A percentile compares a stretch with the other conserved stretches of the same genome.
phyloP scores from a whole-genome alignment of 345 rosid genomes.

The Populus pruinosa region DNA sequence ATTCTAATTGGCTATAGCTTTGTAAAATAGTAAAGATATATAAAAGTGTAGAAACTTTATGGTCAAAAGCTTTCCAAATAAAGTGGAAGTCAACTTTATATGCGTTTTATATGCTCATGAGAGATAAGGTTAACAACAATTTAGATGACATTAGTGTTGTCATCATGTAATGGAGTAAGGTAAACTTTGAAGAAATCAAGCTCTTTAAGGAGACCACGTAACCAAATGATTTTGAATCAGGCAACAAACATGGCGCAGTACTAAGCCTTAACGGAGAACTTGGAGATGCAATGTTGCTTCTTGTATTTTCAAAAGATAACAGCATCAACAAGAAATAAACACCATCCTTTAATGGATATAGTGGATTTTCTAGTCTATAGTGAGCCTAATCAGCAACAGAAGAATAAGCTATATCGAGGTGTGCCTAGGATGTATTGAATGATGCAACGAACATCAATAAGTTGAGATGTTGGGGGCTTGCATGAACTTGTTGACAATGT shows the following conservation, averaged over 20 bases:
- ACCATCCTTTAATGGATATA: background rate
- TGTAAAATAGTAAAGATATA: background rate
- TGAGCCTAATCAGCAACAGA: background rate
- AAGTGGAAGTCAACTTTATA: background rate
- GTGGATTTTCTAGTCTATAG: background rate
- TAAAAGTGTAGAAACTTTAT: background rate
- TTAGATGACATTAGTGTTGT: too few species aligned
- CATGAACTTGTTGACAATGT: background rate
- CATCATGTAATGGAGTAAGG: too few species aligned
- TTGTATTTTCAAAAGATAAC: background rate
- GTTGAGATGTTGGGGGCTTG: background rate
- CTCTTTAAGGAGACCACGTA: background rate
- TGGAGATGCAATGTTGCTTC: background rate
- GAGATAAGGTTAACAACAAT: background rate
- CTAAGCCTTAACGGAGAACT: background rate
- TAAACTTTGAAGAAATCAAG: background rate
- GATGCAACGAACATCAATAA: too few species aligned
- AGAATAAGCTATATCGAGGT: background rate
- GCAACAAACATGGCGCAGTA: background rate
- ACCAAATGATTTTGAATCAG: background rate
- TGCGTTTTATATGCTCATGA: background rate
- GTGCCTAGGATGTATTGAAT: background rate
- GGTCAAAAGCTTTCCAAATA: background rate
- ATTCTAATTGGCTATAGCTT: too few species aligned
- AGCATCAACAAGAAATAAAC: background rate